Base-by-base conservation (phyloP, 345 rosid genomes). In the Chamaenerion angustifolium region DNA sequence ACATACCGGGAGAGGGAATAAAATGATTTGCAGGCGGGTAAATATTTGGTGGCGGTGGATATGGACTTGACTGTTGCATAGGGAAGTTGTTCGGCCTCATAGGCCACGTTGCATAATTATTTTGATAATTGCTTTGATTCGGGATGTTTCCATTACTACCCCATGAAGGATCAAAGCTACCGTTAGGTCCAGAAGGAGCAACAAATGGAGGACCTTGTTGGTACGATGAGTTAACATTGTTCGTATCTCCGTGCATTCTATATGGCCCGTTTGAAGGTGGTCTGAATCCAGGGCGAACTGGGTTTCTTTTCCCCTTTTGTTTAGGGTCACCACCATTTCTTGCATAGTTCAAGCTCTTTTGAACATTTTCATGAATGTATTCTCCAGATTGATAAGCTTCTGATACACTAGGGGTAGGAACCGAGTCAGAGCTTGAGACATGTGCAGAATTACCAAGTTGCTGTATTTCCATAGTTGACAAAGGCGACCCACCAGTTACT, bases 401-500 rank as follows among this genome's bases (percentile, higher is more conserved):
- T 21, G 37, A 4, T 18, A 49, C 54, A 31, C 54, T 52, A 42
- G 77, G 49, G 18, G 47, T 44, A 10, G 63, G 68, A 49, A 35
- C 41, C 4, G 66, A 46, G 42, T 54, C 64, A 31, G 66, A 68
- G 51, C 45, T 49, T 16, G 68, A 51, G 25, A 16, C 41, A 9
- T 10, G 45, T 42, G 0, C 48, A 45, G 47, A 25, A 27, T 56
- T 48, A 49, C 53, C 59, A 12, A 43, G 56, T 40, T 53, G 68
- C n/a, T 37, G 63, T 16, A 58, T 43, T 43, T 62, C 67, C 11
- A 50, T 42, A 13, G 46, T 61, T 12, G 65, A 16, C 13, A 73
- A 16, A 6, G 74, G 75, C 3, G 65, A 61, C 48, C 78, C 78
- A 16, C 78, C 78, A 4, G 62, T 64, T 42, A 59, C 23, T 6